A percentile compares a stretch with the other conserved stretches of the same genome.
phyloP scores from a whole-genome alignment of 176 grass and related monocot species.

The Oryza meridionalis region DNA sequence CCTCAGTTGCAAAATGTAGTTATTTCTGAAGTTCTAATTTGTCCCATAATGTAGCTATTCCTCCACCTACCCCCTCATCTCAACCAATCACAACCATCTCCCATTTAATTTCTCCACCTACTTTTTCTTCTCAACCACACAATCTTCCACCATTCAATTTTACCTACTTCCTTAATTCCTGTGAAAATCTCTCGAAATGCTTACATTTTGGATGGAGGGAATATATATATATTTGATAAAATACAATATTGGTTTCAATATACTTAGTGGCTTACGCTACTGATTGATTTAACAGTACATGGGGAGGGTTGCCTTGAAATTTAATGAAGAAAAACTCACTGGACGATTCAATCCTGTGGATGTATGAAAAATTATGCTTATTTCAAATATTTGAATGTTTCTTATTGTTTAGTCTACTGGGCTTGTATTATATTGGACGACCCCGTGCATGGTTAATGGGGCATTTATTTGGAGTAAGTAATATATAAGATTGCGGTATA shows the following conservation, averaged over 20 bases:
- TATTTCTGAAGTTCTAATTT: too few species aligned
- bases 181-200: too few species aligned
- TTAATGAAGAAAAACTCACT: not conserved
- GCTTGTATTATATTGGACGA: conserved; percentile 29
- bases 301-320: not conserved
- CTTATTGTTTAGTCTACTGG: not conserved
- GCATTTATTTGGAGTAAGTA: conserved; percentile 23
- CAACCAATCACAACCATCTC: too few species aligned
- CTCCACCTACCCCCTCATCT: too few species aligned
- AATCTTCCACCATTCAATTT: too few species aligned
- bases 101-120: too few species aligned
- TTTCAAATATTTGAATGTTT: conserved; percentile 15
- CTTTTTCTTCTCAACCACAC: too few species aligned
- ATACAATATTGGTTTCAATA: conserved; percentile 5
- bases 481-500: not conserved
- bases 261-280: conserved; percentile 14
- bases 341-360: not conserved
- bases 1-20: too few species aligned
- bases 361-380: not conserved
- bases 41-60: too few species aligned
- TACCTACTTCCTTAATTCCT: too few species aligned
- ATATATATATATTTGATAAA: too few species aligned
- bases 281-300: conserved; percentile 9
- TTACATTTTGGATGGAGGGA: too few species aligned
- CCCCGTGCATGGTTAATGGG: not conserved